Evolutionary conservation across 768 basidiomycete species (phyloP).

Genomic region (Boletus rex-veris): DNA sequence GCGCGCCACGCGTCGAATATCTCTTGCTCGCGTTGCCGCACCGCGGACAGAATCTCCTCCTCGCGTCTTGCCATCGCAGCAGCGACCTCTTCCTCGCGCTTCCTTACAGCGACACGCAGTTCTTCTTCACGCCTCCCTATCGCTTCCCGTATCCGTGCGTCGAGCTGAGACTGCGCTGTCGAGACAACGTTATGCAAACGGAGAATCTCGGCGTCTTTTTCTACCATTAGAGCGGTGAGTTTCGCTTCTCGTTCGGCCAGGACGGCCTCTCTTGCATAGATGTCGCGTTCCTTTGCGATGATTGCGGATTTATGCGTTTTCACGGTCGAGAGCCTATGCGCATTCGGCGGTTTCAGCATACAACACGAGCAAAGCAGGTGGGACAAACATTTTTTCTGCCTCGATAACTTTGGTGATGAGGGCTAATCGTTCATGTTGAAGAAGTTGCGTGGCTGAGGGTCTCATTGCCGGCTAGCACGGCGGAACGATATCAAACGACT

Average conservation of each 20-base stretch:
- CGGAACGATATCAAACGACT: neutral
- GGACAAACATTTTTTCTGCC: slow-evolving; percentile 69
- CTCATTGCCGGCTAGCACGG: slow-evolving; percentile 73
- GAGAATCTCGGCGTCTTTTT: slow-evolving; percentile 61
- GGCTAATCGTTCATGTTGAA: slow-evolving; percentile 75
- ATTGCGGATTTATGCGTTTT: slow-evolving; percentile 60
- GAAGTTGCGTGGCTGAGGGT: slow-evolving; percentile 74
- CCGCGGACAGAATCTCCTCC: slow-evolving; percentile 68
- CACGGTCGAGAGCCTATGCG: slow-evolving; percentile 54
- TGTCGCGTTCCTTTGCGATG: slow-evolving; percentile 60
- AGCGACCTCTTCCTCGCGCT: slow-evolving; percentile 70
- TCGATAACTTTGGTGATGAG: slow-evolving; percentile 70
- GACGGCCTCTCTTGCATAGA: slow-evolving; percentile 52
- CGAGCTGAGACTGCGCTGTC: slow-evolving; percentile 38
- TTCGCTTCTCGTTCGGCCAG: slow-evolving; percentile 56
- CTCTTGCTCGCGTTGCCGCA: slow-evolving; percentile 60
- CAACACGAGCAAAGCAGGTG: neutral
- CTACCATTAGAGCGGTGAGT: slow-evolving; percentile 42
- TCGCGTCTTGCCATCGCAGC: slow-evolving; percentile 62
- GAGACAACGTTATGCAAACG: slow-evolving; percentile 45
- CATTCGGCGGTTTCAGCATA: neutral
- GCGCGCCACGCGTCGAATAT: slow-evolving; percentile 55
- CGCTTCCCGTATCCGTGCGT: slow-evolving; percentile 52
- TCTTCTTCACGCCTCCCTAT: slow-evolving; percentile 66
- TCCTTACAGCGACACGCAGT: slow-evolving; percentile 57